Evolutionary conservation across 23 red algal genomes (phyloP), one percentile per base, ranked within the genome.

Genomic region (Chondrus crispus): DNA sequence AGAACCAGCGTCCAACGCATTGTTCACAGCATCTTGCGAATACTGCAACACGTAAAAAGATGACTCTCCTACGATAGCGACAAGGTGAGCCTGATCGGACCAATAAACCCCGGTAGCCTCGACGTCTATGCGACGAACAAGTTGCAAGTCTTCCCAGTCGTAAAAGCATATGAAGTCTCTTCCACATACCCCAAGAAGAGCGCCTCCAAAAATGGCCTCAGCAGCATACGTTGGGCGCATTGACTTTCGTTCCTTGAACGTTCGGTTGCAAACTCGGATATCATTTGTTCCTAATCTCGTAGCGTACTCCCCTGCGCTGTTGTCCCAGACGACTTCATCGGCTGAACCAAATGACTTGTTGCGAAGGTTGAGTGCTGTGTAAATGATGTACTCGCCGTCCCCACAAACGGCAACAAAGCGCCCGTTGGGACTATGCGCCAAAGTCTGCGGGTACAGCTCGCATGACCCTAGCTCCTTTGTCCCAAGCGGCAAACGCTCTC

Each of bases 361-460:
- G 35, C 96, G 66, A 62, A 94, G 95, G 19, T 94, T 95, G 43
- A 98, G 75, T 19, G 96, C 96, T 40, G 96, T 98, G 64, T 98
- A 98, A 29, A 98, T 95, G 30, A 94, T 98, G 82, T 93, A 98
- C 92, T 98, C 96, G 16, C 96, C 96, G 63, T 98, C 96, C 20
- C 96, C 96, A 75, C 96, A 98, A 16, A 98, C 96, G 9, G 96
- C 93, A 18, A 98, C 93, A 84, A 98, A 98, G 29, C 96, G 96
- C 69, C 96, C 96, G 53, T 98, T 98, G 4, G 96, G 93, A 68
- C 87, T 93, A 64, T 98, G 96, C 24, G 75, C 73, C 12, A 98
- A 50, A 4, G 64, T 62, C 74, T 98, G 96, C 1, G 96, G 96
- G 78, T 95, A 95, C 36, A 96, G 71, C 42, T 98, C 96, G 38